Conservation (phyloP, 2,329 filamentous ascomycete genomes). For the Amylocarpus encephaloides region DNA sequence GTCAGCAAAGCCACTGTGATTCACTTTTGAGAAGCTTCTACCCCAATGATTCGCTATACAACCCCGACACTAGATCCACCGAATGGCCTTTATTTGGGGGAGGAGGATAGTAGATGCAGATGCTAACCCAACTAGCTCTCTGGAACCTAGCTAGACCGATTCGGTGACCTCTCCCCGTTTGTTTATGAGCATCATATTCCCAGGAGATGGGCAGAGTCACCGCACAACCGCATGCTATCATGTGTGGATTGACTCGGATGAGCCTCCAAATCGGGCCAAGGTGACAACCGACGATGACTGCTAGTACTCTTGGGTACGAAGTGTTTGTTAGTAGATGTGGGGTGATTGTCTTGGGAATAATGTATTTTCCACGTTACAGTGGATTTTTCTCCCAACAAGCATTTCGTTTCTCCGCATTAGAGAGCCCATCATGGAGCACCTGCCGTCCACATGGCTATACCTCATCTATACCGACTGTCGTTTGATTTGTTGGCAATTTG, state of each 20-base stretch:
- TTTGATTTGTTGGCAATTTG: conserved; percentile 12
- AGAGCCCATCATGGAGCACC: neutral
- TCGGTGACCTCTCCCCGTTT: no score
- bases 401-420: conserved; percentile 4
- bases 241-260: neutral
- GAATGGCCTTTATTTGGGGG: no score
- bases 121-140: no score
- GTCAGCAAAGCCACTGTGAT: no score
- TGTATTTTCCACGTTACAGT: conserved; percentile 12
- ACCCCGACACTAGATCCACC: no score
- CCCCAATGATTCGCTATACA: no score
- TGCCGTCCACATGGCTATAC: conserved; percentile 3
- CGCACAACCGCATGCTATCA: neutral
- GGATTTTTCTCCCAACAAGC: neutral
- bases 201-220: no score
- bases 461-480: neutral
- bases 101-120: no score
- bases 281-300: neutral
- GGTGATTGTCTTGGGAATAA: conserved; percentile 4
- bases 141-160: no score
- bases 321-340: neutral
- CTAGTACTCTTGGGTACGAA: conserved; percentile 5
- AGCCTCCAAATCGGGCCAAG: neutral
- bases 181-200: no score
- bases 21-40: no score